phyloP scores from a whole-genome alignment of 352 stramenopile genomes.

The Phytophthora idaei region DNA sequence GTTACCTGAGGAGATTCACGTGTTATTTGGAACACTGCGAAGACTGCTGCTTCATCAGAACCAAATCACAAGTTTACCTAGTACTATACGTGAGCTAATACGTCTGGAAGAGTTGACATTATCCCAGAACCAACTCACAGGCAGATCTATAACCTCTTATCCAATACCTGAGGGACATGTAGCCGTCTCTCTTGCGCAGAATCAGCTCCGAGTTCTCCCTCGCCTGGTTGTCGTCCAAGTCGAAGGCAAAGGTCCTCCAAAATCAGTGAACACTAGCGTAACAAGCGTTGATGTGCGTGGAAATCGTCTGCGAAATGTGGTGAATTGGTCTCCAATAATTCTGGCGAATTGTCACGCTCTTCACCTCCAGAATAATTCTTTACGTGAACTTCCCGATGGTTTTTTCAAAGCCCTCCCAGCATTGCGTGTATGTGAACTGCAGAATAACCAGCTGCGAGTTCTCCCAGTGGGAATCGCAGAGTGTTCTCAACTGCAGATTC shows the following conservation, averaged over 20 bases:
- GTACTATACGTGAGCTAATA: slow-evolving; percentile 38
- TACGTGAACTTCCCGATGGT: slow-evolving; percentile 44
- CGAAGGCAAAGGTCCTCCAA: slow-evolving; percentile 20
- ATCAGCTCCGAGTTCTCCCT: slow-evolving; percentile 40
- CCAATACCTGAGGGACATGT: slow-evolving; percentile 20
- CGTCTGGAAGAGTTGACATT: slow-evolving; percentile 32
- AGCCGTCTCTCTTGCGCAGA: slow-evolving; percentile 46
- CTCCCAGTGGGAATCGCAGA: slow-evolving; percentile 42
- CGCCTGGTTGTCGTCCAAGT: slow-evolving; percentile 22
- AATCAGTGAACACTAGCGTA: slow-evolving; percentile 24
- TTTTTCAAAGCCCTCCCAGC: slow-evolving; percentile 50
- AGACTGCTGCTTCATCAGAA: slow-evolving; percentile 53
- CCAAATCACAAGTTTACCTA: slow-evolving; percentile 41
- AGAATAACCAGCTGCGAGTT: slow-evolving; percentile 43
- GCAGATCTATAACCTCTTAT: slow-evolving; percentile 24
- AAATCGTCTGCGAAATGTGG: slow-evolving; percentile 39
- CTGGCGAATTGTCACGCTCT: slow-evolving; percentile 47
- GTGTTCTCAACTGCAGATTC: slow-evolving; percentile 40
- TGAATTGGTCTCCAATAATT: slow-evolving; percentile 22
- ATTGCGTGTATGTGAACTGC: slow-evolving; percentile 45
- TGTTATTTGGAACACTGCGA: slow-evolving; percentile 36
- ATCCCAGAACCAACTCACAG: slow-evolving; percentile 30
- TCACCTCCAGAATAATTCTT: slow-evolving; percentile 50
- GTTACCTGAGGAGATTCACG: slow-evolving; percentile 45
- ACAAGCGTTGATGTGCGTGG: slow-evolving; percentile 30